Conservation (phyloP, 352 stramenopile genomes). For the Globisporangium echinulatum region DNA sequence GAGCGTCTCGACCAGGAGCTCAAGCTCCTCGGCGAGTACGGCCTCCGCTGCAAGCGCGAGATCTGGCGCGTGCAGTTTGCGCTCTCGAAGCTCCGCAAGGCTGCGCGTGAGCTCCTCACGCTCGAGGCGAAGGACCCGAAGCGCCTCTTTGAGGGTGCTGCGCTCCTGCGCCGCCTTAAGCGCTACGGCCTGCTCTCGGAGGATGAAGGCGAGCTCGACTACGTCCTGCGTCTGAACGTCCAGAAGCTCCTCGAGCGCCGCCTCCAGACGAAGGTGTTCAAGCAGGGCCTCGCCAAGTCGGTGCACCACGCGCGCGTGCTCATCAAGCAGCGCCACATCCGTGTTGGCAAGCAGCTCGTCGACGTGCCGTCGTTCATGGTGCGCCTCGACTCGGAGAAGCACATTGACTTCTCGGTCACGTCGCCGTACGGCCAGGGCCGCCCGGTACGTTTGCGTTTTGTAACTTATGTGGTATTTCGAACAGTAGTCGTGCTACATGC, state of each 20-base stretch:
- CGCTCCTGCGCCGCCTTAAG: conserved; percentile 95
- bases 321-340: conserved; percentile 99
- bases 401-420: conserved; percentile 99
- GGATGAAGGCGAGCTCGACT: conserved; percentile 98
- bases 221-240: conserved; percentile 97
- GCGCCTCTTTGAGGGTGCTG: conserved; percentile 97
- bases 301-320: conserved; percentile 99
- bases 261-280: conserved; percentile 98
- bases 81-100: conserved; percentile 99
- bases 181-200: conserved; percentile 96
- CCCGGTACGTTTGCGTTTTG: conserved; percentile 38
- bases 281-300: conserved; percentile 98
- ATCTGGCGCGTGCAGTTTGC: conserved; percentile 99
- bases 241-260: conserved; percentile 98
- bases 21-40: conserved; percentile 99
- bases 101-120: conserved; percentile 96
- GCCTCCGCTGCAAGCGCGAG: conserved; percentile 99
- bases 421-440: conserved; percentile 97
- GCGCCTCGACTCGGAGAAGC: conserved; percentile 97
- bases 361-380: conserved; percentile 99
- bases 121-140: conserved; percentile 98
- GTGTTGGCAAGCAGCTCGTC: conserved; percentile 98
- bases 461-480: no score
- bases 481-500: no score
- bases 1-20: conserved; percentile 99